phyloP scores from a whole-genome alignment of 176 grass and related monocot genomes.

The Avena insularis region DNA sequence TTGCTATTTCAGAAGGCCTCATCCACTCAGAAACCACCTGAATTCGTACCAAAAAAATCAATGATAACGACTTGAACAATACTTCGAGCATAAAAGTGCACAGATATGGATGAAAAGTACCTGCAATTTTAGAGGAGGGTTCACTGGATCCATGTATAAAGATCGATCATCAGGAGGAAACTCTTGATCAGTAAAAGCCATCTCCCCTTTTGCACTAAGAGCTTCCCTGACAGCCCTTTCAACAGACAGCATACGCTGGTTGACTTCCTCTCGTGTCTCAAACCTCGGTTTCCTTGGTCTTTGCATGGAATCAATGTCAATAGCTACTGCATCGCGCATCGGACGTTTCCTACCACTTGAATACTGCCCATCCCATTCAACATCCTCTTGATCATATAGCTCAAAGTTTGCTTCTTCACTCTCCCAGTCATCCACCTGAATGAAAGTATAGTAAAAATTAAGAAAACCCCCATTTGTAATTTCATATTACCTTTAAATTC shows the following conservation, averaged over 20 bases:
- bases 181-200: slow-evolving; percentile 85
- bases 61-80: slow-evolving; percentile 31
- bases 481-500: slow-evolving; percentile 32
- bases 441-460: slow-evolving; percentile 21
- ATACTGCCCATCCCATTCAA: slow-evolving; percentile 99
- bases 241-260: slow-evolving; percentile 93
- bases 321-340: slow-evolving; percentile 71
- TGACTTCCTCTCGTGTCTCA: slow-evolving; percentile 95
- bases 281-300: slow-evolving; percentile 87
- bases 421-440: slow-evolving; percentile 93
- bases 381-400: slow-evolving; percentile 91
- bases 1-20: slow-evolving; percentile 82
- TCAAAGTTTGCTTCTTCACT: slow-evolving; percentile 92
- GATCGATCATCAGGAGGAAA: slow-evolving; percentile 92
- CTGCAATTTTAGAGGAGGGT: slow-evolving; percentile 88
- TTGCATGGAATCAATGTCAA: slow-evolving; percentile 84
- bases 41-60: slow-evolving; percentile 31
- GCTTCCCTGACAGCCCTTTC: slow-evolving; percentile 93
- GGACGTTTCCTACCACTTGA: slow-evolving; percentile 93
- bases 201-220: slow-evolving; percentile 89
- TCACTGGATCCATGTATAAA: slow-evolving; percentile 78
- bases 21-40: slow-evolving; percentile 99
- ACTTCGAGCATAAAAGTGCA: slow-evolving; percentile 17
- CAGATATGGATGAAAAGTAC: slow-evolving; percentile 52
- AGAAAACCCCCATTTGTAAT: slow-evolving; percentile 34